phyloP scores from a whole-genome alignment of 768 basidiomycete species.

The Lactarius tabidus region DNA sequence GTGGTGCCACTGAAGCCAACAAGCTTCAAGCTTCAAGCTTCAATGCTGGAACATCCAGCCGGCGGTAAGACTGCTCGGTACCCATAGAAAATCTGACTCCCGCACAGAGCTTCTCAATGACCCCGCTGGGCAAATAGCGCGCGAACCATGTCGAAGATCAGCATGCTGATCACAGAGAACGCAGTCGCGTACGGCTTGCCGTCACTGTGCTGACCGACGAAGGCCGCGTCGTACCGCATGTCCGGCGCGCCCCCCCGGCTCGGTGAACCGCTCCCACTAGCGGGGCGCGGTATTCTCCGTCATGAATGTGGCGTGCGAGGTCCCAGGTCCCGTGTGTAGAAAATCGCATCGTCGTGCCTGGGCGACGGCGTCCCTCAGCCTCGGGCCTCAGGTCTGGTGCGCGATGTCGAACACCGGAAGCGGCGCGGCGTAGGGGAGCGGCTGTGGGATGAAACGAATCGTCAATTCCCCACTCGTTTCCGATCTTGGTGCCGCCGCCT shows the following conservation, averaged over 20 bases:
- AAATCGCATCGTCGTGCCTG: too few species aligned
- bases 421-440: constrained; percentile 54
- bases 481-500: too few species aligned
- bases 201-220: constrained; percentile 72
- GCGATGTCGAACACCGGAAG: constrained; percentile 75
- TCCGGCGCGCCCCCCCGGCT: too few species aligned
- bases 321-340: too few species aligned
- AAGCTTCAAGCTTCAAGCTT: too few species aligned
- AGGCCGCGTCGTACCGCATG: constrained; percentile 93
- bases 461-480: too few species aligned
- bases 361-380: too few species aligned
- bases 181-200: constrained; percentile 75
- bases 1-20: constrained; percentile 95
- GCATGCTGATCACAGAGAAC: constrained; percentile 87
- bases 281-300: constrained; percentile 72
- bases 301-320: constrained; percentile 87
- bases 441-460: constrained; percentile 27
- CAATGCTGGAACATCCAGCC: constrained; percentile 90
- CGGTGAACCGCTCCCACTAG: too few species aligned
- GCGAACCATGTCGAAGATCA: constrained; percentile 97
- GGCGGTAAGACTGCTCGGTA: constrained; percentile 95
- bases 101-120: constrained; percentile 82
- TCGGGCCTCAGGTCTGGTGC: too few species aligned
- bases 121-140: constrained; percentile 85
- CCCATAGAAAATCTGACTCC: constrained; percentile 97